Evolutionary conservation across 1,284 basidiomycete genomes (phyloP).

Genomic region (Hemileia vastatrix): DNA sequence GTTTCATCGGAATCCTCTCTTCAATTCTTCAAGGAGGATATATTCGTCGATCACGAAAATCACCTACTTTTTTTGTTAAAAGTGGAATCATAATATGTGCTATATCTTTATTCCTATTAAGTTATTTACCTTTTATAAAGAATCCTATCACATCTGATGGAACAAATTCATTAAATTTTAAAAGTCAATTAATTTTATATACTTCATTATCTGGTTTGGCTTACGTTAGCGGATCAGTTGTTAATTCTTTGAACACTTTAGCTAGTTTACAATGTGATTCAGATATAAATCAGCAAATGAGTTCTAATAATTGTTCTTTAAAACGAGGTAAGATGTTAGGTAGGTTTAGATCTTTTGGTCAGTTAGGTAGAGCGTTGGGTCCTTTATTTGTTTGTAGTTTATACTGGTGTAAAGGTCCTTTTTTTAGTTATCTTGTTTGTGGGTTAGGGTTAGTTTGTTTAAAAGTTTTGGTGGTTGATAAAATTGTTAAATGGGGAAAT

Average conservation of each 20-base stretch:
- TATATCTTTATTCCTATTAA: constrained; percentile 58
- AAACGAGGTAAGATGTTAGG: constrained; percentile 52
- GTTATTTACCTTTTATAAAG: constrained; percentile 55
- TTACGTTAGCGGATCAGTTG: constrained; percentile 82
- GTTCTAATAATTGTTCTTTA: constrained; percentile 22
- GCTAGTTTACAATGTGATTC: constrained; percentile 77
- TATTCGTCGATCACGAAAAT: constrained; percentile 62
- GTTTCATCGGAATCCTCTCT: constrained; percentile 75
- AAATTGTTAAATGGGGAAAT: too few relatives aligned
- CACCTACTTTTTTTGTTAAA: constrained; percentile 65
- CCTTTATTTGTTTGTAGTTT: constrained; percentile 61
- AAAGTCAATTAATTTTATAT: constrained; percentile 56
- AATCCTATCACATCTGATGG: not conserved
- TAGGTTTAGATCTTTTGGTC: constrained; percentile 71
- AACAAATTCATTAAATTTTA: constrained; percentile 34
- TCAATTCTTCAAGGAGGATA: constrained; percentile 81
- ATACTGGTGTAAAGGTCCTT: constrained; percentile 20
- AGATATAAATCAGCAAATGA: constrained; percentile 47
- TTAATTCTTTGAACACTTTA: constrained; percentile 73
- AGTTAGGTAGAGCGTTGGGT: constrained; percentile 77
- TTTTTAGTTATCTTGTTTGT: constrained; percentile 14
- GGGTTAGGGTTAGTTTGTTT: constrained; percentile 1
- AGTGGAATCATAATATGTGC: constrained; percentile 64
- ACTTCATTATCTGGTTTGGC: constrained; percentile 67
- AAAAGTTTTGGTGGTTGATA: too few relatives aligned